Percentiles rank a stretch among this genome's conserved stretches.
Evolutionary conservation across 2,329 filamentous ascomycete genomes (phyloP).

Genomic region (Acarospora socialis): DNA sequence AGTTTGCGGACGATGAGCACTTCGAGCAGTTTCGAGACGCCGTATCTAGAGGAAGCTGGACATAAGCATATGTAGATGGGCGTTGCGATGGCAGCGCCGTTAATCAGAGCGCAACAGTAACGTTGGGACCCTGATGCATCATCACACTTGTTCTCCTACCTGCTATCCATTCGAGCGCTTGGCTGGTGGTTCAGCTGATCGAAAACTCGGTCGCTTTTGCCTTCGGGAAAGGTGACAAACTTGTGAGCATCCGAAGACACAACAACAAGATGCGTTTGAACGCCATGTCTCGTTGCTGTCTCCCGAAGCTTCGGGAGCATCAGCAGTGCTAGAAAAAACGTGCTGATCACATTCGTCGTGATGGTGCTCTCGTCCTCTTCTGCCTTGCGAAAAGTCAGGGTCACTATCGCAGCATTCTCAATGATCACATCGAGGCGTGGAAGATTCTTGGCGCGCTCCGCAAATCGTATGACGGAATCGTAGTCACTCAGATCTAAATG

Average conservation of each 20-base stretch:
- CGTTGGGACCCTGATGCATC: too few relatives aligned
- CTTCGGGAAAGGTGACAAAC: too few relatives aligned
- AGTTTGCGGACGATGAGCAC: background rate
- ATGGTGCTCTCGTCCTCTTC: conserved; percentile 4
- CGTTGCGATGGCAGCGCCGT: too few relatives aligned
- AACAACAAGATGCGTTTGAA: conserved; percentile 1
- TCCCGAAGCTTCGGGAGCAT: conserved; percentile 5
- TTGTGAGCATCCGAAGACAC: conserved; percentile 2
- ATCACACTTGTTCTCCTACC: too few relatives aligned
- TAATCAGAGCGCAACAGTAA: too few relatives aligned
- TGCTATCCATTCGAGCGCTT: too few relatives aligned
- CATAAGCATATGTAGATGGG: too few relatives aligned
- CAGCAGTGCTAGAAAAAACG: conserved; percentile 4
- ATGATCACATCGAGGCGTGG: too few relatives aligned
- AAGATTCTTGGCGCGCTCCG: background rate
- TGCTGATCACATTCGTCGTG: conserved; percentile 4
- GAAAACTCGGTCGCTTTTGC: too few relatives aligned
- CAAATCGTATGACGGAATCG: conserved; percentile 1
- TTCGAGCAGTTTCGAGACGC: background rate
- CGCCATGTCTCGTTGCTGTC: background rate
- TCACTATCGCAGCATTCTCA: too few relatives aligned
- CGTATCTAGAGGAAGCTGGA: background rate
- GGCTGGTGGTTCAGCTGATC: too few relatives aligned
- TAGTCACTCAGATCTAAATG: conserved; percentile 3
- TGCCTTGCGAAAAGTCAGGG: background rate